phyloP scores from a whole-genome alignment of 176 grass and related monocot species.

The Cenchrus purpureus region DNA sequence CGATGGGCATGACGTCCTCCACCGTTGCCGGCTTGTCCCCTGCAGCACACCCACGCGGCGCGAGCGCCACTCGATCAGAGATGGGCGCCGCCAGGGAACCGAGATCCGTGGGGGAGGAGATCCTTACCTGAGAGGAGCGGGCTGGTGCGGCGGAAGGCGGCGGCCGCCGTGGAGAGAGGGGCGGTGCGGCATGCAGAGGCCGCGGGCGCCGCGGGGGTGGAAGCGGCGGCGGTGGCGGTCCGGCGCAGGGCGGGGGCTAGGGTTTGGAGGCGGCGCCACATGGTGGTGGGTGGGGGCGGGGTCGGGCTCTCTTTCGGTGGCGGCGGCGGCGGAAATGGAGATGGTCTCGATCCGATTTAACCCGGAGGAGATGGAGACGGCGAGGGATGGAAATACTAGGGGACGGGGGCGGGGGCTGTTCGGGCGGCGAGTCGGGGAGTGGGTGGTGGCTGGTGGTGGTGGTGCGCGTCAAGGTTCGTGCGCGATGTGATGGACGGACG shows the following conservation, averaged over 20 bases:
- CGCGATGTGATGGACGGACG: slow-evolving; percentile 13
- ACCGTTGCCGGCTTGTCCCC: slow-evolving; percentile 61
- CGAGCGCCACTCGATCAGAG: slow-evolving; percentile 10
- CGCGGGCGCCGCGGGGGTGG: slow-evolving; percentile 10
- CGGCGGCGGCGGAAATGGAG: slow-evolving; percentile 27
- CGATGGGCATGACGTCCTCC: slow-evolving; percentile 89
- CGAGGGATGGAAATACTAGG: not conserved
- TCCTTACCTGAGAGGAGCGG: slow-evolving; percentile 73
- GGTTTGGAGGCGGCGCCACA: slow-evolving; percentile 80
- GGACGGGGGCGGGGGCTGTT: not conserved
- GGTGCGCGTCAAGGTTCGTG: not conserved
- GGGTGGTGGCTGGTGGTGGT: not conserved
- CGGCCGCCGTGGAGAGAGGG: slow-evolving; percentile 47
- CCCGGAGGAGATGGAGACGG: not conserved
- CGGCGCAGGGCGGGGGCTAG: slow-evolving; percentile 55
- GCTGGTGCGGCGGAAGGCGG: slow-evolving; percentile 64
- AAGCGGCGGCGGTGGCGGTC: slow-evolving; percentile 17
- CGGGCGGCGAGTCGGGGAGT: not conserved
- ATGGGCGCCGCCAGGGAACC: not conserved
- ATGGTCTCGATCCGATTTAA: slow-evolving; percentile 46
- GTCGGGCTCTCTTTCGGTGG: slow-evolving; percentile 40
- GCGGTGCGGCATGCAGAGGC: slow-evolving; percentile 21
- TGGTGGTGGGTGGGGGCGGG: slow-evolving; percentile 32
- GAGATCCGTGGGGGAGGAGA: slow-evolving; percentile 42
- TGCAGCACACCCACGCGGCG: slow-evolving; percentile 35